Evolutionary conservation across 2,329 filamentous ascomycete genomes (phyloP), one percentile per base, ranked within the genome.

Genomic region (Fusarium camptoceras): DNA sequence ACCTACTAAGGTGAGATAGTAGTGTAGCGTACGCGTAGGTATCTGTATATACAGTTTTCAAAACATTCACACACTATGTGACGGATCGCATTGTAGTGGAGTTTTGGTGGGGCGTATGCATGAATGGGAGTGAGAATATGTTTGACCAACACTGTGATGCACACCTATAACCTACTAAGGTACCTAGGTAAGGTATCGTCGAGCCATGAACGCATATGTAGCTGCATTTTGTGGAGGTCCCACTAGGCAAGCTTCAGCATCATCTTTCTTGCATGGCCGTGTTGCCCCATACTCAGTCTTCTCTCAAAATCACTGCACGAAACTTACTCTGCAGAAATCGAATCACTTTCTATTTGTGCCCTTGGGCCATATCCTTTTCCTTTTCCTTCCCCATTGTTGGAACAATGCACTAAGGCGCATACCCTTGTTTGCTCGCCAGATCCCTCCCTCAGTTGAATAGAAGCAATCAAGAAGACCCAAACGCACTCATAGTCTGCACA

Each of bases 201-300:
- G 55, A 66, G 46, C 46, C 66, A 43, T 56, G 53, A 66, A 39
- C 49, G 50, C 66, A 70, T 70, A n/a, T n/a, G 34, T n/a, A 67
- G 47, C 44, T 64, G 50, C 63, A 71, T 70, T 70, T 70, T 63
- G 50, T 68, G 67, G 66, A 59, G 61, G 55, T 71, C 68, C 49
- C 30, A 34, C 46, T 43, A 49, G 49, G 34, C 58, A 49, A 37
- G 61, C 61, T 56, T 70, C 55, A 64, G 55, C 59, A 68, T 60
- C 67, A 55, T 59, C 44, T 34, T 68, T 59, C 44, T 34, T 68
- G 63, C 55, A 63, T 64, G 24, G 31, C 46, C 41, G 43, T 46
- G 28, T 57, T 53, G 64, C 47, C 54, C 39, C 55, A 56, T 42
- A 51, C 49, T 47, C 51, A 59, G 25, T 30, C 50, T 54, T 51